These are phyloP conservation scores for Coemansia sp. DNA, from an alignment of 192 early-diverging fungal genomes.

Conservation along the genomic window DNA sequence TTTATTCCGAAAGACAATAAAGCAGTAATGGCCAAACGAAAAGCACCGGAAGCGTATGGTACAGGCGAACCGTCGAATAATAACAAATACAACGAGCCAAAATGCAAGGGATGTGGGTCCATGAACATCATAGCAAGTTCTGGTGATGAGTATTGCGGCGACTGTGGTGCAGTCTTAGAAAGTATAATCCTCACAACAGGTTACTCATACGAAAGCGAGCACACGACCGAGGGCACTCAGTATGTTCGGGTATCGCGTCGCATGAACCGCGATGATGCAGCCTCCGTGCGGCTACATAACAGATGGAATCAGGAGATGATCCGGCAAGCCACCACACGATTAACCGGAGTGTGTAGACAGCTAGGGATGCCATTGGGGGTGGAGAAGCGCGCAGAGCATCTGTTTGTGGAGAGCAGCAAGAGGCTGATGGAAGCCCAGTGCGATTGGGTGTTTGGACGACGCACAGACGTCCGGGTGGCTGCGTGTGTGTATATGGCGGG, in stretches of 20 bases:
- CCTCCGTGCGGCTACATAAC: constrained; percentile 10
- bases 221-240: neutral
- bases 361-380: neutral
- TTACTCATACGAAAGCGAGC: constrained; percentile 15
- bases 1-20: too few relatives aligned
- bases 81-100: neutral
- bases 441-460: constrained; percentile 17
- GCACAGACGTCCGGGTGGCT: neutral
- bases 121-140: neutral
- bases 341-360: neutral
- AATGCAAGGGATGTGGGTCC: constrained; percentile 1
- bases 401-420: constrained; percentile 16
- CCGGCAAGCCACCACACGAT: neutral
- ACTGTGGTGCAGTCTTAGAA: constrained; percentile 33
- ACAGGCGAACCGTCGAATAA: neutral
- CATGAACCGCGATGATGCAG: constrained; percentile 4
- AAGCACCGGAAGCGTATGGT: neutral
- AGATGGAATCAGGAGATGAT: constrained; percentile 24
- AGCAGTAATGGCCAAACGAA: neutral
- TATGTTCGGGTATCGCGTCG: constrained; percentile 9
- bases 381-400: constrained; percentile 18
- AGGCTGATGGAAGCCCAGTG: neutral
- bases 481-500: constrained; percentile 39
- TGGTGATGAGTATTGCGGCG: constrained; percentile 35
- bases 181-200: constrained; percentile 11